Evolutionary conservation across 2,329 filamentous ascomycete species (phyloP).

Genomic region (Akanthomyces uredinophilus): DNA sequence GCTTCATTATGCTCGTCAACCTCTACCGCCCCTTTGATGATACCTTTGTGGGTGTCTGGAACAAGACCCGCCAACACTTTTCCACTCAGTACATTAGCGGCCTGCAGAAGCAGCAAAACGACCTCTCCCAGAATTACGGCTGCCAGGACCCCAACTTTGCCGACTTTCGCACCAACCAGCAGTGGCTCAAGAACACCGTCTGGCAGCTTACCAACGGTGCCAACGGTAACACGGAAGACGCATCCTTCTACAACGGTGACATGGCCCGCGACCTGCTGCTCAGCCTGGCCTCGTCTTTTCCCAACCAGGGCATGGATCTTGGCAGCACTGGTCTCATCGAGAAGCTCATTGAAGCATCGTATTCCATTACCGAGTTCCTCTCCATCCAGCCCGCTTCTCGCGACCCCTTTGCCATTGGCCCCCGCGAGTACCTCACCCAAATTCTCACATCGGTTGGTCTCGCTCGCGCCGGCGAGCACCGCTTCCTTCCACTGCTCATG

Average conservation of each 20-base stretch:
- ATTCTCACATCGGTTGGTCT: constrained; percentile 63
- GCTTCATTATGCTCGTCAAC: constrained; percentile 56
- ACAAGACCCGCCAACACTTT: constrained; percentile 55
- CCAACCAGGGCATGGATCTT: constrained; percentile 67
- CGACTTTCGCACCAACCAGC: constrained; percentile 55
- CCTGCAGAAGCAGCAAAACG: constrained; percentile 59
- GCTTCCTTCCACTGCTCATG: constrained; percentile 71
- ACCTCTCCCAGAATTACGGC: constrained; percentile 47
- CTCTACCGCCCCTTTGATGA: constrained; percentile 65
- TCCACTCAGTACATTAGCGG: constrained; percentile 50
- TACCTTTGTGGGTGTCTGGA: constrained; percentile 59
- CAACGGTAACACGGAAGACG: constrained; percentile 40
- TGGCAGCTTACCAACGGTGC: constrained; percentile 59
- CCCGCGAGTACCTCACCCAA: constrained; percentile 68
- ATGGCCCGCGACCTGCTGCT: constrained; percentile 58
- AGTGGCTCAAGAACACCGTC: constrained; percentile 59
- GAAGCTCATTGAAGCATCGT: constrained; percentile 73
- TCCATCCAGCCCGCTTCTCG: constrained; percentile 56
- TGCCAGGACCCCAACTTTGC: constrained; percentile 49
- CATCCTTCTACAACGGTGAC: constrained; percentile 55
- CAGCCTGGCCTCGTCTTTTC: constrained; percentile 65
- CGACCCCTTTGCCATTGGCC: constrained; percentile 59
- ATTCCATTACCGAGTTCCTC: constrained; percentile 68
- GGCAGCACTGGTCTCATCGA: constrained; percentile 72
- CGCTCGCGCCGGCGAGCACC: constrained; percentile 69